A percentile compares a stretch with the other conserved stretches of the same genome.
Conservation (phyloP, 1,139 yeast genomes). For the Torulaspora globosa region DNA sequence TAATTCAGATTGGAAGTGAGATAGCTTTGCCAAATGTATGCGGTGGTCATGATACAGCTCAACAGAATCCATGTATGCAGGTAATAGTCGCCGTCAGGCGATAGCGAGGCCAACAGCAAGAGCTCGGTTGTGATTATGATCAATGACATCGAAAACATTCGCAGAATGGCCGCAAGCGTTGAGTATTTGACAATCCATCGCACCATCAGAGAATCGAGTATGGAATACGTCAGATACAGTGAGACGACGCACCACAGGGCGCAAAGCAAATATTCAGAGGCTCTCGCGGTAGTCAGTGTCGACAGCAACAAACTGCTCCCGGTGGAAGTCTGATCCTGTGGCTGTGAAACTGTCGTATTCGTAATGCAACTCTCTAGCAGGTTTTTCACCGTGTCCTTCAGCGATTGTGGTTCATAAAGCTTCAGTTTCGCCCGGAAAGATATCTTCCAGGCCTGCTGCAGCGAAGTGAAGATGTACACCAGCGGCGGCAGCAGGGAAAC, state of each 20-base stretch:
- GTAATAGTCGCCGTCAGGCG: constrained; percentile 55
- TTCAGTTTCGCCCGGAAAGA: constrained; percentile 22
- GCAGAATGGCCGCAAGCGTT: constrained; percentile 78
- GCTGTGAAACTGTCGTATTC: constrained; percentile 24
- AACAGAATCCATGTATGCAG: constrained; percentile 89
- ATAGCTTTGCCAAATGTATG: constrained; percentile 82
- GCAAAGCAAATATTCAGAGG: constrained; percentile 66
- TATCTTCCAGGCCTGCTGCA: constrained; percentile 45
- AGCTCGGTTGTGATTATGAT: constrained; percentile 68
- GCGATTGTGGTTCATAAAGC: constrained; percentile 36
- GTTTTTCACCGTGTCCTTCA: constrained; percentile 35
- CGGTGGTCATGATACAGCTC: constrained; percentile 77
- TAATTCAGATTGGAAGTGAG: constrained; percentile 79
- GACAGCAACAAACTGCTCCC: constrained; percentile 22
- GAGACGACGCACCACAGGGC: constrained; percentile 84
- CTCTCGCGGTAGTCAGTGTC: constrained; percentile 51
- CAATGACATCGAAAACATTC: constrained; percentile 79
- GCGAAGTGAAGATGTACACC: constrained; percentile 52
- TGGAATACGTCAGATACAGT: constrained; percentile 77
- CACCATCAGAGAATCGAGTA: constrained; percentile 83
- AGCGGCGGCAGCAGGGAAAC: constrained; percentile 64
- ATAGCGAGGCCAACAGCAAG: constrained; percentile 57
- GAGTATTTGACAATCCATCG: constrained; percentile 92
- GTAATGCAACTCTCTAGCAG: constrained; percentile 41
- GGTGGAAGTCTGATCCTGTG: constrained; percentile 21